Conservation (phyloP, 2,329 filamentous ascomycete genomes). For the Nemania serpens region DNA sequence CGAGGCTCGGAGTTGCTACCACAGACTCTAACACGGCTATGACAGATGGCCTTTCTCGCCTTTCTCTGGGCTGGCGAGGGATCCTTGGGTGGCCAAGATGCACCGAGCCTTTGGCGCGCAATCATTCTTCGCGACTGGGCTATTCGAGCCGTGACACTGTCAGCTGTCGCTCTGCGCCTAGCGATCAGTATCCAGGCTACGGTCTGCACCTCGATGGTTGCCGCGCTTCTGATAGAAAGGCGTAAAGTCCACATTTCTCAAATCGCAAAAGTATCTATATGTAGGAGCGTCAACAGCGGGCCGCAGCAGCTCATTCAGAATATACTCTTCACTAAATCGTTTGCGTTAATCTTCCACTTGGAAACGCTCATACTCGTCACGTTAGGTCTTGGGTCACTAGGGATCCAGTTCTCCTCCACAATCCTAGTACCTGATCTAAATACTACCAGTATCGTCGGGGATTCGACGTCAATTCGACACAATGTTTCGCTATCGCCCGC, state of each 20-base stretch:
- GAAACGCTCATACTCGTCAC: constrained; percentile 10
- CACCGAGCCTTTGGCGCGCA: neutral
- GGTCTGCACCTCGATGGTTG: constrained; percentile 14
- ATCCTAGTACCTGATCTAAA: constrained; percentile 16
- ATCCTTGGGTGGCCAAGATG: too few species aligned
- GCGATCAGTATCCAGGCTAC: neutral
- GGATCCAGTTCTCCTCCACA: constrained; percentile 17
- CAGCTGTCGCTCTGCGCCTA: neutral
- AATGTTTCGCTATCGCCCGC: constrained; percentile 2
- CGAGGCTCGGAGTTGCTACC: too few species aligned
- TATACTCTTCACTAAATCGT: neutral
- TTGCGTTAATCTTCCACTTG: neutral
- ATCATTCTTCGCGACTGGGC: constrained; percentile 14
- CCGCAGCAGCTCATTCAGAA: neutral
- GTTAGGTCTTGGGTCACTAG: neutral
- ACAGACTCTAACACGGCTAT: too few species aligned
- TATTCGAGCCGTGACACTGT: constrained; percentile 8
- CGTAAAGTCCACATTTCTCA: neutral
- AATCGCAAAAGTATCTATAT: neutral
- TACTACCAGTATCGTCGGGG: neutral
- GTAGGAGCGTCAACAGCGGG: neutral
- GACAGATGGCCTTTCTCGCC: too few species aligned
- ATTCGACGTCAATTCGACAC: neutral
- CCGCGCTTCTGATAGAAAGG: constrained; percentile 16
- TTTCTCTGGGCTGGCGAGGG: too few species aligned